Evolutionary conservation across 179 eudicot genomes (phyloP), one percentile per base, ranked within the genome.

Genomic region (Sideroxylon spinosum): DNA sequence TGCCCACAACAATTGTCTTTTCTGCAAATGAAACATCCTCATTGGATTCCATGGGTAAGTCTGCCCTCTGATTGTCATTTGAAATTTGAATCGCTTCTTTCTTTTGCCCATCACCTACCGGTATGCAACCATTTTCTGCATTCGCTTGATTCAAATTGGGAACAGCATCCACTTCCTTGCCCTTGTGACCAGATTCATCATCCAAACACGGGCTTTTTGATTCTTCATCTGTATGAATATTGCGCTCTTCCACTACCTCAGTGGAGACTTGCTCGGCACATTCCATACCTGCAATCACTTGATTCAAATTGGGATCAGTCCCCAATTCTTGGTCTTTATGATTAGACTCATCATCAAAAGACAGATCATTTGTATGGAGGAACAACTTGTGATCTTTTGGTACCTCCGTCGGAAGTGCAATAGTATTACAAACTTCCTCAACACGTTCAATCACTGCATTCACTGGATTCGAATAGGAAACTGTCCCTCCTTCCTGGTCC

Each of bases 181-280:
- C 68, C 62, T 37, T 66, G 44, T 22, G 55, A 46, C 29, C 46
- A 68, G 68, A 69, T 25, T 48, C 76, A 28, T 56, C 76, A 50
- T 8, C 63, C 23, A 64, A 63, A 50, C 23, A 22, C 16, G 52
- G 46, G 12, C 9, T 48, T 76, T 76, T 48, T 26, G 28, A 57
- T 77, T 62, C 78, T 50, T 66, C 67, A 55, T 28, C 37, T 9
- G 53, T 59, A 61, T 4, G 26, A 20, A 9, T 26, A 28, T 68
- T 69, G 25, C 2, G 50, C 70, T 57, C 64, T 32, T 46, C 29
- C 53, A 68, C 20, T 59, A 75, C 67, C 75, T 79, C 88, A 77
- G 76, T 80, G 9, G 84, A 75, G 17, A 76, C 79, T 70, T 55
- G 80, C 73, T 80, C 81, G 46, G 74, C 76, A 70, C 63, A 81